Evolutionary conservation across 1,284 basidiomycete species (phyloP).

Genomic region (Trametes sp.): DNA sequence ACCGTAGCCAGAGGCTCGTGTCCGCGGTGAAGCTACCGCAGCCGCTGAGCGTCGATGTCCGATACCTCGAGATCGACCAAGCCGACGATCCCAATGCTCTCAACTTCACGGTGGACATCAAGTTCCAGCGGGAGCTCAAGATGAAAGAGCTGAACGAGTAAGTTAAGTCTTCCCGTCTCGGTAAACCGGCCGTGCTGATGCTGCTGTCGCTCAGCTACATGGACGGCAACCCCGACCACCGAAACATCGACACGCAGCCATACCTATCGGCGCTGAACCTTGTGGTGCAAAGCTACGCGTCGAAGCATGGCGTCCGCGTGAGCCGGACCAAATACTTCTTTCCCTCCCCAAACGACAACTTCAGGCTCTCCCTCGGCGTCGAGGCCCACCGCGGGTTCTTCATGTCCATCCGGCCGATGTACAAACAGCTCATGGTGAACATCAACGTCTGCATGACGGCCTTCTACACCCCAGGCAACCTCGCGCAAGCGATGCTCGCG

Average conservation of each 20-base stretch:
- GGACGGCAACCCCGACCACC: conserved; percentile 50
- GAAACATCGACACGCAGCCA: conserved; percentile 58
- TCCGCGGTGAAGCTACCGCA: conserved; percentile 63
- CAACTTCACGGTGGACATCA: conserved; percentile 61
- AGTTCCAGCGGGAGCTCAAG: conserved; percentile 54
- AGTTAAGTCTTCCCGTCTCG: conserved; percentile 31
- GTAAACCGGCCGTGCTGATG: background rate
- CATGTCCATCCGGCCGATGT: conserved; percentile 67
- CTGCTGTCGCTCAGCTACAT: conserved; percentile 52
- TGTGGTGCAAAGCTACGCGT: conserved; percentile 64
- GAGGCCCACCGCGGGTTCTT: conserved; percentile 73
- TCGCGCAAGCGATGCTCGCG: conserved; percentile 60
- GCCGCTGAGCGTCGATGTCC: conserved; percentile 56
- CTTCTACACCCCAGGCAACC: conserved; percentile 69
- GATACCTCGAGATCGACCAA: conserved; percentile 65
- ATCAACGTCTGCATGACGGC: conserved; percentile 79
- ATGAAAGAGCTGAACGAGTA: conserved; percentile 55
- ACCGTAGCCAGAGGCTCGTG: conserved; percentile 63
- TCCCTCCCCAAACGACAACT: conserved; percentile 36
- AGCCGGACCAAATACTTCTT: conserved; percentile 74
- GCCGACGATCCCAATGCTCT: conserved; percentile 51
- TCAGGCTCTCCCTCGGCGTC: conserved; percentile 53
- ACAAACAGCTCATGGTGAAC: conserved; percentile 75
- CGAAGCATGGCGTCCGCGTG: conserved; percentile 60
- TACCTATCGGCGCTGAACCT: conserved; percentile 71